phyloP scores from a whole-genome alignment of 352 stramenopile genomes.

The Phytophthora palmivora region DNA sequence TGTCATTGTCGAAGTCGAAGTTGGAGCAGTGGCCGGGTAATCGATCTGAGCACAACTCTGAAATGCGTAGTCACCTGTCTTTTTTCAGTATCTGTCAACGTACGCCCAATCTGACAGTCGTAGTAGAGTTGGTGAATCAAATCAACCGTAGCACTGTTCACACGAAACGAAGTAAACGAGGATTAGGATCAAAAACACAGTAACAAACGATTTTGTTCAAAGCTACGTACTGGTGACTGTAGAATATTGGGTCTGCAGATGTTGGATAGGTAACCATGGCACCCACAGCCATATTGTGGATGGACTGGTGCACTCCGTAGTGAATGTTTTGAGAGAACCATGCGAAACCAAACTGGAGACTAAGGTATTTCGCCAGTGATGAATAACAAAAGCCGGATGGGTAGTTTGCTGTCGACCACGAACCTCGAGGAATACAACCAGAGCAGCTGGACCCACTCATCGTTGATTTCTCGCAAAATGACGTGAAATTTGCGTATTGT shows the following conservation, averaged over 20 bases:
- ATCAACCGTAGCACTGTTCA: constrained; percentile 58
- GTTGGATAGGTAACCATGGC: constrained; percentile 58
- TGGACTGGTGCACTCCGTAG: constrained; percentile 66
- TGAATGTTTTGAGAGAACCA: constrained; percentile 70
- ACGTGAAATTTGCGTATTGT: constrained; percentile 36
- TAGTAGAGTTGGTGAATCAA: constrained; percentile 74
- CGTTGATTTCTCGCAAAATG: constrained; percentile 65
- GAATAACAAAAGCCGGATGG: constrained; percentile 70
- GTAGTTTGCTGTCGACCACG: constrained; percentile 49
- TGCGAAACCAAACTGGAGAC: constrained; percentile 48
- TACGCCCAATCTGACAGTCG: too few relatives aligned
- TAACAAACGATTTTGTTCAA: not conserved
- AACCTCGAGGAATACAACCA: constrained; percentile 60
- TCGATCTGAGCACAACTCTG: too few relatives aligned
- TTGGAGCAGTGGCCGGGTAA: too few relatives aligned
- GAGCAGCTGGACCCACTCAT: constrained; percentile 41
- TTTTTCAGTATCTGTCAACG: too few relatives aligned
- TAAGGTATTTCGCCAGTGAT: constrained; percentile 52
- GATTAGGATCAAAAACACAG: constrained; percentile 5
- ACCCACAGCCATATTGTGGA: constrained; percentile 62
- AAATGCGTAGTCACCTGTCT: too few relatives aligned
- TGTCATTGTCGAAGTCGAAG: too few relatives aligned
- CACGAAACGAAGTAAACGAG: not conserved
- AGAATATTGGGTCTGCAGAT: constrained; percentile 77
- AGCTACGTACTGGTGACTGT: constrained; percentile 72